Percentiles rank a stretch among this genome's conserved stretches.
These are phyloP conservation scores for Oryza brachyantha DNA, from an alignment of 176 grass and related monocot species.

Conservation along the genomic window DNA sequence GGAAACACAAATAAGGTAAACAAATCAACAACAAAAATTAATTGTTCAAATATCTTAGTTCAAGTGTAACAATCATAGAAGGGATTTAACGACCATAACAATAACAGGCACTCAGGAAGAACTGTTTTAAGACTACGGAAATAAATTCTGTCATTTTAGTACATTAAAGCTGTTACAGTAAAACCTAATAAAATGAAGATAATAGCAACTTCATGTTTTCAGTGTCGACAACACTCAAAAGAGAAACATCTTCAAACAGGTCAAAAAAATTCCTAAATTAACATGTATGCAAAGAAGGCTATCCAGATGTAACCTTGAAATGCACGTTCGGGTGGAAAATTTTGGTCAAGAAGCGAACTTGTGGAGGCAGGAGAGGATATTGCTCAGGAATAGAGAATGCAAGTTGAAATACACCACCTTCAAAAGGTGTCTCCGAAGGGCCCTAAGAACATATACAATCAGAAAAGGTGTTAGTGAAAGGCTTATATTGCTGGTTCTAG, in stretches of 20 bases:
- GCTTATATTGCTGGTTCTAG: background rate
- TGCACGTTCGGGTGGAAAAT: slow-evolving; percentile 99
- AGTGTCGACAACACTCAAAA: background rate
- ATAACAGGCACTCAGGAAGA: background rate
- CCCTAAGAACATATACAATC: slow-evolving; percentile 46
- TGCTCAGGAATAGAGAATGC: slow-evolving; percentile 94
- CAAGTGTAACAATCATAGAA: background rate
- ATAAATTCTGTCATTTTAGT: background rate
- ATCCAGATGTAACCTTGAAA: slow-evolving; percentile 77
- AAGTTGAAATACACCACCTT: slow-evolving; percentile 94
- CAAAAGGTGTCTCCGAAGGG: slow-evolving; percentile 92
- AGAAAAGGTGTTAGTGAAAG: background rate
- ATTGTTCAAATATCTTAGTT: background rate
- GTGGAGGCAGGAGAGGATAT: slow-evolving; percentile 96
- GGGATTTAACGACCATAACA: background rate
- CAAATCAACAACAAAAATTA: slow-evolving; percentile 10
- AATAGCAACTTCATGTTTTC: background rate
- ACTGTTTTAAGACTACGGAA: background rate
- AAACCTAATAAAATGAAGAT: background rate
- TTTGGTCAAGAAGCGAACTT: slow-evolving; percentile 98
- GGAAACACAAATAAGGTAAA: slow-evolving; percentile 10
- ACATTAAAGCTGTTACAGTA: background rate
- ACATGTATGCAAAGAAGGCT: background rate
- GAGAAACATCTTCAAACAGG: background rate
- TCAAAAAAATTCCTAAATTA: background rate